A percentile compares a stretch with the other conserved stretches of the same genome.
Evolutionary conservation across 2,329 filamentous ascomycete species (phyloP).

Genomic region (Huntiella bhutanensis): DNA sequence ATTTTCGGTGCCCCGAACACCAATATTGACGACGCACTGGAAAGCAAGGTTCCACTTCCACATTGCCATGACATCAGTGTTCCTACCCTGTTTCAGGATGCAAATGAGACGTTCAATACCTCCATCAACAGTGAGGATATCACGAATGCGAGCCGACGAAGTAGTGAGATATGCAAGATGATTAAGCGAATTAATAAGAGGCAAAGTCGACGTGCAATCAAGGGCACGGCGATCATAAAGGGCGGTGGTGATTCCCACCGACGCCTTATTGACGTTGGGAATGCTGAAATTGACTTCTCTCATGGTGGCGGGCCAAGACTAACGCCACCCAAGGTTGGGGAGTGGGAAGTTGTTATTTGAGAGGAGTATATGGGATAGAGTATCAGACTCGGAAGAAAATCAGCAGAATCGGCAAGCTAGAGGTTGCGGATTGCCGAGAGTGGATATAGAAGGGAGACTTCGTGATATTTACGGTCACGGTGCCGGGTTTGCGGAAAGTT

Average conservation of each 20-base stretch:
- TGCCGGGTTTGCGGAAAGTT: too few species aligned
- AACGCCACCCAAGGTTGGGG: too few species aligned
- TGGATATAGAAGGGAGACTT: too few species aligned
- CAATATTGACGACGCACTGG: conserved; percentile 97
- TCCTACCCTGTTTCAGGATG: conserved; percentile 92
- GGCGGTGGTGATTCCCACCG: conserved; percentile 93
- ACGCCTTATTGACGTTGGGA: conserved; percentile 98
- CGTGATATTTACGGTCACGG: too few species aligned
- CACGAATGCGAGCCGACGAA: conserved; percentile 87
- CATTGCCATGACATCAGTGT: conserved; percentile 98
- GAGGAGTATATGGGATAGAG: too few species aligned
- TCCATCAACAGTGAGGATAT: conserved; percentile 96
- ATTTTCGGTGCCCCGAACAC: conserved; percentile 81
- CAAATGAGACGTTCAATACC: conserved; percentile 91
- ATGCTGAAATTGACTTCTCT: conserved; percentile 99
- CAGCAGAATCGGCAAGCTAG: too few species aligned
- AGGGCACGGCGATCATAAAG: conserved; percentile 93
- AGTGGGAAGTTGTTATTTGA: too few species aligned
- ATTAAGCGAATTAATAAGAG: conserved; percentile 96
- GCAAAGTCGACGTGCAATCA: conserved; percentile 93
- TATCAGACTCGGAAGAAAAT: too few species aligned
- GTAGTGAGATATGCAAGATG: conserved; percentile 97
- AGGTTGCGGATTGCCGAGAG: too few species aligned
- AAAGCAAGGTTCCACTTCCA: conserved; percentile 99
- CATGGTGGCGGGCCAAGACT: conserved; percentile 41